Base-by-base conservation (phyloP, 257 asterid species). In the Przewalskia tangutica region DNA sequence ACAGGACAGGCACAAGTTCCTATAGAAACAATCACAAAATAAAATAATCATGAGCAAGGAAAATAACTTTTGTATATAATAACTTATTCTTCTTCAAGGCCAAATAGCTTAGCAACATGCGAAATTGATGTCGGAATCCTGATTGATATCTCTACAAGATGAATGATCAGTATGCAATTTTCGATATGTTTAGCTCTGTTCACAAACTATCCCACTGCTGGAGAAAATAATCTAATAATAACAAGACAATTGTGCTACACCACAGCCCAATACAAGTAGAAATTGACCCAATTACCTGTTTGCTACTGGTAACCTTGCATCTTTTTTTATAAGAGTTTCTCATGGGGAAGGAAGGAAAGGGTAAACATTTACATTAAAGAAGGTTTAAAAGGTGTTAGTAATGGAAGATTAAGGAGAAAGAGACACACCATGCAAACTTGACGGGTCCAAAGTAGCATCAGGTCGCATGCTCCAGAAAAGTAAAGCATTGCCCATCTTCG, bases 401-500 rank as follows among this genome's bases (percentile, higher is more conserved):
- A 7, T 14, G 8, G 50, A 23, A 73, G 62, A 27, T 23, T 40
- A 65, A 79, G 75, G 62, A 40, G 70, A 65, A 76, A 58, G 42
- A 16, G 20, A 75, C 4, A 16, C 59, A 93, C 98, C 97, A 54
- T 95, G 98, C 89, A 95, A 88, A 85, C 98, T 95, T 79, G 92
- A 51, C 59, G 95, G 91, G 85, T 93, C 98, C 51, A 93, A 85
- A 36, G 95, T 65, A 77, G 92, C 98, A 89, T 93, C 98, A 23
- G 98, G 97, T 32, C 91, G 86, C 97, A 93, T 89, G 86, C 97
- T 92, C 98, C 98, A 95, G 89, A 95, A 95, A 84, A 95, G 96
- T 68, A 95, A 83, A 1, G 97, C 97, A 83, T 91, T 93, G 0
- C 97, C 98, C 95, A 86, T 86, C 83, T 78, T 91, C 16, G 98